These are phyloP conservation scores for Trifolium repens DNA, from an alignment of 306 rosid genomes.

Conservation along the genomic window DNA sequence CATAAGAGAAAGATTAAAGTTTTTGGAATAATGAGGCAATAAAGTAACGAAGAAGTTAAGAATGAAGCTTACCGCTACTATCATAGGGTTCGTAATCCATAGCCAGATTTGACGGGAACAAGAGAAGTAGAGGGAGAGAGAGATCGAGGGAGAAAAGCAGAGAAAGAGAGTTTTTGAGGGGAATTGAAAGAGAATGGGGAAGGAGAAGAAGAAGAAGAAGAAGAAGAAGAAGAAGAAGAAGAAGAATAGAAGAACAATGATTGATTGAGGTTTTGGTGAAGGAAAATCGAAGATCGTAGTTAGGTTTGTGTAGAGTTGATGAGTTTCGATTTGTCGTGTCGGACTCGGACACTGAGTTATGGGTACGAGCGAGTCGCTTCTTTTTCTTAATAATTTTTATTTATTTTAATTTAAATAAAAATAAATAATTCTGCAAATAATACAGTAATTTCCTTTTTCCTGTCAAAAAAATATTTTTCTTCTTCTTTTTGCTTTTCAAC, in stretches of 20 bases:
- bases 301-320: conserved; percentile 17
- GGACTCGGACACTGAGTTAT: conserved; percentile 38
- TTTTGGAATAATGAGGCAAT: conserved; percentile 25
- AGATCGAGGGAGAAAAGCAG: background rate
- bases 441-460: too few relatives aligned
- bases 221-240: background rate
- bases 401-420: too few relatives aligned
- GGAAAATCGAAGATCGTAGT: conserved; percentile 23
- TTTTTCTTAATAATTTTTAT: too few relatives aligned
- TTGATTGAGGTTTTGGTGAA: conserved; percentile 9
- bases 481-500: too few relatives aligned
- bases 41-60: conserved; percentile 24
- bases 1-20: conserved; percentile 12
- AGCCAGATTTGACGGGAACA: conserved; percentile 58
- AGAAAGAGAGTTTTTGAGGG: conserved; percentile 15
- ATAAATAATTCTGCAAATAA: too few relatives aligned
- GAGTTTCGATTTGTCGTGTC: conserved; percentile 16
- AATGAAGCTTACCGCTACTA: conserved; percentile 80
- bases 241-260: background rate
- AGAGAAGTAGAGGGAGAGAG: background rate
- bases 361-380: too few relatives aligned
- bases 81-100: conserved; percentile 97
- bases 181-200: conserved; percentile 25
- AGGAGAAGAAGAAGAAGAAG: background rate
- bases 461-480: too few relatives aligned